These are phyloP conservation scores for Pleodorina starrii DNA, from an alignment of 139 green algal species.

Conservation along the genomic window DNA sequence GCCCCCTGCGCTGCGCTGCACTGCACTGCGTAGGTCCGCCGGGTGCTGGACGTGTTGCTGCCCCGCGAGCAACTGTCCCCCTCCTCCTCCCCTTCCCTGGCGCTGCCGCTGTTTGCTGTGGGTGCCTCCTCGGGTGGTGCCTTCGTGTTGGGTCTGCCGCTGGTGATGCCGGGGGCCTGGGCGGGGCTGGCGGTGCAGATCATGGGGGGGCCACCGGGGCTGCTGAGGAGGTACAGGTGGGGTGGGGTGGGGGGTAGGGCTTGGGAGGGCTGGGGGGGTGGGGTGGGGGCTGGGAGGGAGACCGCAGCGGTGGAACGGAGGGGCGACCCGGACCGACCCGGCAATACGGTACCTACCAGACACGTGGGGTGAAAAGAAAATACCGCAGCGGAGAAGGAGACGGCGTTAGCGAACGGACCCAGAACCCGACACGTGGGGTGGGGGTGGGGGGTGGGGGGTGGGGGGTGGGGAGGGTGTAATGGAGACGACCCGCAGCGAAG, in stretches of 20 bases:
- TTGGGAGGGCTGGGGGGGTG: background rate
- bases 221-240: background rate
- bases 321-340: too few relatives aligned
- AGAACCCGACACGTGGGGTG: too few relatives aligned
- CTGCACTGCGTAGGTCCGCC: constrained; percentile 34
- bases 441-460: too few relatives aligned
- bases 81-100: too few relatives aligned
- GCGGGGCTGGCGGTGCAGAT: constrained; percentile 46
- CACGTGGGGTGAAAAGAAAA: too few relatives aligned
- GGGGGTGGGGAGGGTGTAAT: too few relatives aligned
- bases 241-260: background rate
- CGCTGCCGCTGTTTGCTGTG: constrained; percentile 71
- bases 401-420: too few relatives aligned
- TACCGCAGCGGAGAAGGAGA: too few relatives aligned
- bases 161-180: background rate
- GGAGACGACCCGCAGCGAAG: too few relatives aligned
- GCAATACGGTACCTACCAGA: too few relatives aligned
- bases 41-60: constrained; percentile 48
- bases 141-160: constrained; percentile 70
- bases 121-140: constrained; percentile 73
- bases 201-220: constrained; percentile 4
- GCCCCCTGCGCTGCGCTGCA: background rate
- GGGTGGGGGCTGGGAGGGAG: too few relatives aligned
- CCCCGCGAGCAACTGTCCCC: constrained; percentile 57
- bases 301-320: too few relatives aligned